Conservation (phyloP, 140 eudicot species). For the Senecio squalidus region DNA sequence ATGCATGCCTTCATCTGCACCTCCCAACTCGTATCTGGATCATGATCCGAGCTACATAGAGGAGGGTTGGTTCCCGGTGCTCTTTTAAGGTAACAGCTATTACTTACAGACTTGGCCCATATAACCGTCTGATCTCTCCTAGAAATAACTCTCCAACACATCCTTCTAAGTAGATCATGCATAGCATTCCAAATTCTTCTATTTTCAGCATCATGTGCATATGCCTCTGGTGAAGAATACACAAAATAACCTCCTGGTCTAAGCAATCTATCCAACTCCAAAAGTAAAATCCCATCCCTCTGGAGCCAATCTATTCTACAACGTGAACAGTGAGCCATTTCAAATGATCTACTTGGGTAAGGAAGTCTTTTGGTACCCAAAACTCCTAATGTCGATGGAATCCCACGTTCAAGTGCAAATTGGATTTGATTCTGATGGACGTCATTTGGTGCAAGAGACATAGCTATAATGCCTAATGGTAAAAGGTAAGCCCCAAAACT, state of each 20-base stretch:
- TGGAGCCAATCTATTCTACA: constrained; percentile 96
- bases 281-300: constrained; percentile 71
- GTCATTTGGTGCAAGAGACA: constrained; percentile 93
- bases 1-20: constrained; percentile 88
- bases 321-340: constrained; percentile 89
- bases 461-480: constrained; percentile 61
- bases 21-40: constrained; percentile 83
- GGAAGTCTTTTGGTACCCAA: constrained; percentile 91
- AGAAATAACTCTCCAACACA: constrained; percentile 93
- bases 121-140: constrained; percentile 84
- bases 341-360: constrained; percentile 89
- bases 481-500: constrained; percentile 94
- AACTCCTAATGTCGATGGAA: constrained; percentile 78
- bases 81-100: constrained; percentile 72
- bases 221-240: constrained; percentile 93
- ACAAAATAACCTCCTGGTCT: constrained; percentile 95
- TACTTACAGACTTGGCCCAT: constrained; percentile 82
- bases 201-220: constrained; percentile 81
- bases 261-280: constrained; percentile 79
- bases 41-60: constrained; percentile 52
- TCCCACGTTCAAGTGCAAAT: constrained; percentile 88
- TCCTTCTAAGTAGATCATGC: constrained; percentile 68
- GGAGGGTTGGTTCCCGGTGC: constrained; percentile 55
- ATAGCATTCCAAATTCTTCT: constrained; percentile 72
- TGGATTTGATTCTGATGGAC: constrained; percentile 91